Evolutionary conservation across 208 protist species (phyloP).

Genomic region (Phytomonas serpens): DNA sequence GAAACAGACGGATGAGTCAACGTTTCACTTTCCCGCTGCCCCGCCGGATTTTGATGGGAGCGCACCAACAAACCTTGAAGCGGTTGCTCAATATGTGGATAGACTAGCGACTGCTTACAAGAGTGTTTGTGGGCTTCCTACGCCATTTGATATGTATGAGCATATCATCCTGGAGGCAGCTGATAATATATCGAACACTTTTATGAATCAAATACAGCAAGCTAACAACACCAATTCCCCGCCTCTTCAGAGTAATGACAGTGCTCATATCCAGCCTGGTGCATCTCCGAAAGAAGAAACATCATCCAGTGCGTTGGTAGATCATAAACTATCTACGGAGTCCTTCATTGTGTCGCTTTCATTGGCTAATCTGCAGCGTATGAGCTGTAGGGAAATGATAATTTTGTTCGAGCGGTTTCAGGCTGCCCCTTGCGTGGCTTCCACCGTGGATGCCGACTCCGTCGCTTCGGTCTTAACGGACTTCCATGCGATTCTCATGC

Average conservation of each 20-base stretch:
- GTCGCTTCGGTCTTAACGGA: background rate
- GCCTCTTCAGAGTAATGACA: background rate
- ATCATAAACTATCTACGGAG: background rate
- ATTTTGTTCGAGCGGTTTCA: background rate
- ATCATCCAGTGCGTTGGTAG: background rate
- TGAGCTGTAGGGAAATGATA: background rate
- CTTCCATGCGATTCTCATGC: background rate
- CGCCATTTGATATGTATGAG: conserved; percentile 66
- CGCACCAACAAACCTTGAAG: conserved; percentile 44
- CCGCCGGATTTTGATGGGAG: conserved; percentile 79
- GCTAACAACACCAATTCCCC: background rate
- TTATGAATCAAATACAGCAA: conserved; percentile 5
- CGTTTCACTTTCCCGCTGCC: conserved; percentile 7
- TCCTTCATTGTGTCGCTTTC: background rate
- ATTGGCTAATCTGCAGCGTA: background rate
- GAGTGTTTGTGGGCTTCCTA: conserved; percentile 27
- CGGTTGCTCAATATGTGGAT: conserved; percentile 55
- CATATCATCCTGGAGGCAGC: conserved; percentile 36
- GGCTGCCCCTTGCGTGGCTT: background rate
- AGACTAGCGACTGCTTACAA: conserved; percentile 53
- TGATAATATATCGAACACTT: conserved; percentile 8
- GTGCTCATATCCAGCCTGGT: background rate
- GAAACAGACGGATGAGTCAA: conserved; percentile 14
- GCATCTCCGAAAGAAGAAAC: background rate
- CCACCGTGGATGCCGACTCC: background rate